Conservation (phyloP, 2,329 filamentous ascomycete species). For the Ascocoryne sarcoides region DNA sequence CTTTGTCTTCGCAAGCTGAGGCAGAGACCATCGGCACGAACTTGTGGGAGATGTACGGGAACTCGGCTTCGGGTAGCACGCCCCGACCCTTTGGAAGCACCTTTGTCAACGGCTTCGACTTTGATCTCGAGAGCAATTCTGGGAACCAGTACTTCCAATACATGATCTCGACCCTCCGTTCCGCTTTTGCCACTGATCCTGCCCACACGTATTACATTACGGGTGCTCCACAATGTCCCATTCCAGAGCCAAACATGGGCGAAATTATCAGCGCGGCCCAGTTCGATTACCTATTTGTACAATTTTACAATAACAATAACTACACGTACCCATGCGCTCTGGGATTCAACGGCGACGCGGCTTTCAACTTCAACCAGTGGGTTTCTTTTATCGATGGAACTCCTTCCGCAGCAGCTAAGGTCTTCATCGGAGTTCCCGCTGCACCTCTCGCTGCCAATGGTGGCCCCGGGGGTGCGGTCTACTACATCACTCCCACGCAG, state of each 20-base stretch:
- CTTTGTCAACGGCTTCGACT: constrained; percentile 44
- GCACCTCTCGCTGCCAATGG: constrained; percentile 24
- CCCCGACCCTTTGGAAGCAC: constrained; percentile 39
- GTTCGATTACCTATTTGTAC: constrained; percentile 28
- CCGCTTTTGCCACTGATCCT: constrained; percentile 28
- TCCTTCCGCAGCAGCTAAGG: constrained; percentile 19
- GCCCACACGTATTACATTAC: constrained; percentile 26
- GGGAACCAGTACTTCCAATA: constrained; percentile 21
- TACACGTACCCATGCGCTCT: constrained; percentile 1
- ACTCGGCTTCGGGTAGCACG: constrained; percentile 25
- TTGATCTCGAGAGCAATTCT: constrained; percentile 36
- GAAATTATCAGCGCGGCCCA: constrained; percentile 18
- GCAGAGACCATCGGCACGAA: constrained; percentile 35
- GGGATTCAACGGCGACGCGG: constrained; percentile 1
- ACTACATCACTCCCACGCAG: constrained; percentile 20
- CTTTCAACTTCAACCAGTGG: constrained; percentile 24
- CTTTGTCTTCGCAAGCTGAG: constrained; percentile 29
- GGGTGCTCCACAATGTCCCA: constrained; percentile 26
- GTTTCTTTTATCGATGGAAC: constrained; percentile 11
- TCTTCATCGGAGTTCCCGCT: constrained; percentile 26
- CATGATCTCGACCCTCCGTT: constrained; percentile 24
- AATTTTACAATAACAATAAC: constrained; percentile 27
- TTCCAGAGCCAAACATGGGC: constrained; percentile 27
- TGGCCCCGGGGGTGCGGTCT: constrained; percentile 8
- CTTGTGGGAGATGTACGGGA: constrained; percentile 38